Evolutionary conservation across 2,329 filamentous ascomycete genomes (phyloP).

Genomic region (Trichoderma afroharzianum): DNA sequence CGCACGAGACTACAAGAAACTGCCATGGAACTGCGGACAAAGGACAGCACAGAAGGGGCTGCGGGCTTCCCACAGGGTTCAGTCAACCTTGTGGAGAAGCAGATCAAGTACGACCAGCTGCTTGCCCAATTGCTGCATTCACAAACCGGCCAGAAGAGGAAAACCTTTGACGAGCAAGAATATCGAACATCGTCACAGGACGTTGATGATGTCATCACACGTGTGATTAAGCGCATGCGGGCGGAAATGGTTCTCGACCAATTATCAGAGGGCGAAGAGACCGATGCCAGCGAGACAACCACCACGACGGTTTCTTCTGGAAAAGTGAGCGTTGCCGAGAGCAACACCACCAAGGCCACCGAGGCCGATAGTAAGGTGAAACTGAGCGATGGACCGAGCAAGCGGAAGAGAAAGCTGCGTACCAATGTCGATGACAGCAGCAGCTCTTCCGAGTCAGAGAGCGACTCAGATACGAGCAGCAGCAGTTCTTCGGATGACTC

Average conservation of each 20-base stretch:
- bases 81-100: conserved; percentile 46
- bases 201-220: conserved; percentile 47
- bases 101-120: conserved; percentile 53
- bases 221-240: conserved; percentile 60
- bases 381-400: conserved; percentile 46
- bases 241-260: conserved; percentile 56
- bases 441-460: conserved; percentile 32
- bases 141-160: conserved; percentile 40
- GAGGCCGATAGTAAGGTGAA: conserved; percentile 39
- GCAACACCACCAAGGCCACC: conserved; percentile 23
- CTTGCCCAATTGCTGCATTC: conserved; percentile 46
- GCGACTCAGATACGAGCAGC: conserved; percentile 32
- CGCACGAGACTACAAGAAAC: conserved; percentile 65
- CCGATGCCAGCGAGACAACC: conserved; percentile 31
- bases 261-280: conserved; percentile 48
- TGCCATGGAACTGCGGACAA: conserved; percentile 58
- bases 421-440: conserved; percentile 43
- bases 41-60: conserved; percentile 50
- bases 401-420: conserved; percentile 52
- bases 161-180: conserved; percentile 51
- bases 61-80: conserved; percentile 49
- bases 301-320: conserved; percentile 28
- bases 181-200: conserved; percentile 49
- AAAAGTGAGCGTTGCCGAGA: conserved; percentile 29
- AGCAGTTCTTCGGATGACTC: conserved; percentile 36